These are phyloP conservation scores for Ceratocystis papillata DNA, from an alignment of 2,329 filamentous ascomycete genomes.

Conservation along the genomic window DNA sequence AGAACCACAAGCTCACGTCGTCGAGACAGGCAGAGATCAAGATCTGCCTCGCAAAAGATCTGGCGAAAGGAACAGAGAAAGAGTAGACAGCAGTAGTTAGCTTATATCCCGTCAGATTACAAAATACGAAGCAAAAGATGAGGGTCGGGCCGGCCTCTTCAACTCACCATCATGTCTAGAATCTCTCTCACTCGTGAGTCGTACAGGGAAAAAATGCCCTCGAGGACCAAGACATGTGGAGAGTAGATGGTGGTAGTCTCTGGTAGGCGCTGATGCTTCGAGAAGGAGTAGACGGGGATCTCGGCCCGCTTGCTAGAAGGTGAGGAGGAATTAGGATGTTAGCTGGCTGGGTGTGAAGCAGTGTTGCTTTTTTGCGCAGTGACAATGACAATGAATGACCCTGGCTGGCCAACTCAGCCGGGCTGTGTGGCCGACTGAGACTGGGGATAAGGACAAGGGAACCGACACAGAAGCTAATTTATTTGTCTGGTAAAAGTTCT, in stretches of 20 bases:
- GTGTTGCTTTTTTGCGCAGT: background rate
- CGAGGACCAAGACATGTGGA: slow-evolving; percentile 85
- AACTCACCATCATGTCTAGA: slow-evolving; percentile 71
- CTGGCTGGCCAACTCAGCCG: no score
- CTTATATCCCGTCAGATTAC: background rate
- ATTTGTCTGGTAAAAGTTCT: no score
- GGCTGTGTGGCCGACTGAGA: no score
- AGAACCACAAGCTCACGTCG: slow-evolving; percentile 50
- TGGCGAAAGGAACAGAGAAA: slow-evolving; percentile 27
- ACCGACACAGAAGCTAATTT: no score
- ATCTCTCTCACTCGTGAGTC: slow-evolving; percentile 76
- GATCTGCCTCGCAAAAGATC: slow-evolving; percentile 96
- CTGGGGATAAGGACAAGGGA: no score
- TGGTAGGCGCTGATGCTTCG: slow-evolving; percentile 70
- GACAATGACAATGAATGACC: no score
- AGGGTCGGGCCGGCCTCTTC: no score
- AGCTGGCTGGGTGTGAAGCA: background rate
- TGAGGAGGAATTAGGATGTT: background rate
- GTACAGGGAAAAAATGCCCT: slow-evolving; percentile 91
- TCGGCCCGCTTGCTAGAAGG: slow-evolving; percentile 64
- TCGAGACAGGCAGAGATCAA: slow-evolving; percentile 82
- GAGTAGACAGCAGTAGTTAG: background rate
- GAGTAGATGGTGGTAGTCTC: slow-evolving; percentile 87
- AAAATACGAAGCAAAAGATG: background rate
- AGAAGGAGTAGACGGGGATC: slow-evolving; percentile 90